Percentiles rank a stretch among this genome's conserved stretches.
Conservation (phyloP, 139 green algal genomes). For the Tetraselmis chui region DNA sequence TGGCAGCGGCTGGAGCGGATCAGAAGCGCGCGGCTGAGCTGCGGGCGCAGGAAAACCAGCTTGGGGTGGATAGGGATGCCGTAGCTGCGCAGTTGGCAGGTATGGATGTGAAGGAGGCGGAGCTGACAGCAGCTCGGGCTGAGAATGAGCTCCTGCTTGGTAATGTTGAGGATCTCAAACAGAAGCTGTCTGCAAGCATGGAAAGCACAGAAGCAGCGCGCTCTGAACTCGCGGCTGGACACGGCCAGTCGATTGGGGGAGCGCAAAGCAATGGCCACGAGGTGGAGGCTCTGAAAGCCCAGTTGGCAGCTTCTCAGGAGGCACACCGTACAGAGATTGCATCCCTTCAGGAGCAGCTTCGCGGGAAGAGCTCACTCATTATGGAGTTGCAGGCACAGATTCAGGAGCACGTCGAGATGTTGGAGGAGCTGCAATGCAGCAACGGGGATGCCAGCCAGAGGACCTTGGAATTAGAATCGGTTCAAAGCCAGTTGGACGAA, state of each 20-base stretch:
- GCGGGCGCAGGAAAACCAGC: neutral
- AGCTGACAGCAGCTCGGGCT: neutral
- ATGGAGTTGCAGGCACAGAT: neutral
- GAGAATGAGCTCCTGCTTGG: neutral
- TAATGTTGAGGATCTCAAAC: neutral
- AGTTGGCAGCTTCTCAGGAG: neutral
- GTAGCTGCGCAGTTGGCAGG: neutral
- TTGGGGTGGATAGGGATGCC: no score
- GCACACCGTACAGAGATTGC: neutral
- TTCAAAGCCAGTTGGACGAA: no score
- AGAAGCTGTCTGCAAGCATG: no score
- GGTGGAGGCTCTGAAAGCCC: neutral
- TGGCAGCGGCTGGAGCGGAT: neutral
- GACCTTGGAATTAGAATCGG: no score
- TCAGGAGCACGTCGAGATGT: neutral
- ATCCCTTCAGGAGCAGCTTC: neutral
- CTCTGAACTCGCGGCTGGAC: neutral
- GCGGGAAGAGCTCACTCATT: neutral
- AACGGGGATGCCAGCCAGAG: neutral
- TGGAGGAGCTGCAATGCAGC: neutral
- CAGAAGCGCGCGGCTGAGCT: neutral
- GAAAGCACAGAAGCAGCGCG: no score
- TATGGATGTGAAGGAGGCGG: no score
- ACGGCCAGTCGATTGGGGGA: no score
- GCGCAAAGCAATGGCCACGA: no score